These are phyloP conservation scores for Pyrenophora teres DNA, from an alignment of 2,329 filamentous ascomycete species.

Conservation along the genomic window DNA sequence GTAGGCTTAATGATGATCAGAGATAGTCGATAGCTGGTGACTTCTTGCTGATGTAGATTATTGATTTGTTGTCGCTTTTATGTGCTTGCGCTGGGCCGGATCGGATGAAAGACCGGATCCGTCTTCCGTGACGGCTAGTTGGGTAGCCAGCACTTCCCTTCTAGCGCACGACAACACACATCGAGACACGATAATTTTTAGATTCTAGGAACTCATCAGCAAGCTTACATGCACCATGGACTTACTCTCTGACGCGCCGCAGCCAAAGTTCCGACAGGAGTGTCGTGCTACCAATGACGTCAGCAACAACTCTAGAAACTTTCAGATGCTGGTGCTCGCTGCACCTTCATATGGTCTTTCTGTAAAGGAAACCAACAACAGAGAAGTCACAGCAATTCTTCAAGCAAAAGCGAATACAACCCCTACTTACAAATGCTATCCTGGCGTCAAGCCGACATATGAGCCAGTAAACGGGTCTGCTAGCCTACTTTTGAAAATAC, in stretches of 20 bases:
- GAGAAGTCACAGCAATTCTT: not conserved
- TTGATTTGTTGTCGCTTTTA: not conserved
- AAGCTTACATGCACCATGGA: no score
- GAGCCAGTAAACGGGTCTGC: no score
- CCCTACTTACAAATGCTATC: no score
- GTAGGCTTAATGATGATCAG: not conserved
- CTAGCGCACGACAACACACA: not conserved
- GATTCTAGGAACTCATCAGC: no score
- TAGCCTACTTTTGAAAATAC: no score
- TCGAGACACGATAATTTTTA: not conserved
- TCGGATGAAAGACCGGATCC: constrained; percentile 5
- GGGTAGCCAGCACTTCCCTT: not conserved
- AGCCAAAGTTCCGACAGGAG: no score
- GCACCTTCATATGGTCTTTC: not conserved
- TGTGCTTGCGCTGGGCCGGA: not conserved
- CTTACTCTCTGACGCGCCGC: no score
- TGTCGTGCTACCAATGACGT: no score
- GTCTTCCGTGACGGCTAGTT: constrained; percentile 2
- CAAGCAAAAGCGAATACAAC: not conserved
- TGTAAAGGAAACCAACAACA: not conserved
- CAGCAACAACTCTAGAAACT: not conserved
- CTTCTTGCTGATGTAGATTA: not conserved
- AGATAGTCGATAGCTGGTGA: not conserved
- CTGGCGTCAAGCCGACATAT: no score
- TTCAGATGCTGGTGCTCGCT: not conserved